A percentile compares a stretch with the other conserved stretches of the same genome.
Evolutionary conservation across 441 rosid genomes (phyloP).

Genomic region (Populus trichocarpa): DNA sequence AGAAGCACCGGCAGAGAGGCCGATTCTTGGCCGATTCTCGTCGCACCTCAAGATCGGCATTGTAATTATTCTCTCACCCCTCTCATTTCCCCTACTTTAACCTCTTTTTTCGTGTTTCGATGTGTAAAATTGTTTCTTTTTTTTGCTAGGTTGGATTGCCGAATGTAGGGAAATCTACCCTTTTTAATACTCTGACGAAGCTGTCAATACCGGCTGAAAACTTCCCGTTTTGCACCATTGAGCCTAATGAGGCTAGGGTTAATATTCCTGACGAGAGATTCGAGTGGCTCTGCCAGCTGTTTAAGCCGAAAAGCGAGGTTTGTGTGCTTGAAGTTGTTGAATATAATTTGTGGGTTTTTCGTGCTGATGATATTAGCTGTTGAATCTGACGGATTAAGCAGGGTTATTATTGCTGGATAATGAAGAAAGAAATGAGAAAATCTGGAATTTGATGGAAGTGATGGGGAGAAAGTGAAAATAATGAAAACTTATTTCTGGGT

Average conservation of each 20-base stretch:
- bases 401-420: not conserved
- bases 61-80: constrained; percentile 31
- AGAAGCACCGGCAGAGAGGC: constrained; percentile 89
- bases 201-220: constrained; percentile 95
- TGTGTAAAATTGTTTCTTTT: not conserved
- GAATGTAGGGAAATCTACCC: constrained; percentile 96
- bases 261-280: constrained; percentile 92
- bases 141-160: constrained; percentile 80
- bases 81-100: not conserved
- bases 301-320: constrained; percentile 87
- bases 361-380: not conserved
- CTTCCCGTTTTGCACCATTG: constrained; percentile 97
- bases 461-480: not conserved
- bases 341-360: not conserved
- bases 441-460: not conserved
- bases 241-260: constrained; percentile 96
- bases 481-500: not conserved
- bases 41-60: constrained; percentile 99
- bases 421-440: not conserved
- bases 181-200: constrained; percentile 94
- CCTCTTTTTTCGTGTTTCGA: not conserved
- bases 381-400: not conserved
- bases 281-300: constrained; percentile 87
- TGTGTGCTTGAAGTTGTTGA: not conserved
- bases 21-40: constrained; percentile 98